These are phyloP conservation scores for Fagopyrum esculentum DNA, from an alignment of 148 eudicot genomes.

Conservation along the genomic window DNA sequence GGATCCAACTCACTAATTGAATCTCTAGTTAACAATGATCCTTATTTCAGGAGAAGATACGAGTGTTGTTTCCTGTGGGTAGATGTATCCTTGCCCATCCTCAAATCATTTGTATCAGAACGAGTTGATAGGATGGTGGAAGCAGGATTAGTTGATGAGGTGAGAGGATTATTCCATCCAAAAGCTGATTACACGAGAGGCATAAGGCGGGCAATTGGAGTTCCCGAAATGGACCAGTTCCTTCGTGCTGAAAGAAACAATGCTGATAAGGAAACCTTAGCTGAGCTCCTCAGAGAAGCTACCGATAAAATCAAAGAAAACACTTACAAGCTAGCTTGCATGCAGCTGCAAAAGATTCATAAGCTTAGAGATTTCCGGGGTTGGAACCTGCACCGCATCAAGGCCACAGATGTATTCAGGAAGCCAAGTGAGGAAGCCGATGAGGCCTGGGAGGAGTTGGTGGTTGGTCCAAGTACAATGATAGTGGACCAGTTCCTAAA, in stretches of 20 bases:
- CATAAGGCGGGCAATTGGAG: constrained; percentile 27
- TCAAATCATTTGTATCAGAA: constrained; percentile 19
- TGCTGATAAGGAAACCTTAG: constrained; percentile 10
- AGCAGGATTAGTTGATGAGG: constrained; percentile 30
- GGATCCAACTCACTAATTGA: constrained; percentile 31
- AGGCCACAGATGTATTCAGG: constrained; percentile 24
- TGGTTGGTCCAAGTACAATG: constrained; percentile 5
- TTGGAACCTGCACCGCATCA: constrained; percentile 27
- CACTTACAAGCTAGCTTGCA: constrained; percentile 22
- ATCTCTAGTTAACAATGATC: constrained; percentile 25
- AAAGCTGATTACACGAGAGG: constrained; percentile 22
- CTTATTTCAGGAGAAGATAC: constrained; percentile 18
- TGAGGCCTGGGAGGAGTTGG: constrained; percentile 11
- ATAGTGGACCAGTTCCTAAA: constrained; percentile 10
- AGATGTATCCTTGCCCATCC: constrained; percentile 24
- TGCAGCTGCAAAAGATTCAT: constrained; percentile 23
- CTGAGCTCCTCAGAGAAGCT: constrained; percentile 17
- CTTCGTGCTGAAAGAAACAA: constrained; percentile 16
- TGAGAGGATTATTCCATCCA: constrained; percentile 16
- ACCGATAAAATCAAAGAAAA: constrained; percentile 24
- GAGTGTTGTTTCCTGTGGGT: constrained; percentile 34
- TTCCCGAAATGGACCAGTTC: constrained; percentile 27
- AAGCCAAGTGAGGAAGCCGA: constrained; percentile 9
- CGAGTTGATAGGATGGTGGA: constrained; percentile 30
- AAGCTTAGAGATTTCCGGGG: constrained; percentile 17